These are phyloP conservation scores for Cynanchum wilfordii DNA, from an alignment of 257 asterid species.

Conservation along the genomic window DNA sequence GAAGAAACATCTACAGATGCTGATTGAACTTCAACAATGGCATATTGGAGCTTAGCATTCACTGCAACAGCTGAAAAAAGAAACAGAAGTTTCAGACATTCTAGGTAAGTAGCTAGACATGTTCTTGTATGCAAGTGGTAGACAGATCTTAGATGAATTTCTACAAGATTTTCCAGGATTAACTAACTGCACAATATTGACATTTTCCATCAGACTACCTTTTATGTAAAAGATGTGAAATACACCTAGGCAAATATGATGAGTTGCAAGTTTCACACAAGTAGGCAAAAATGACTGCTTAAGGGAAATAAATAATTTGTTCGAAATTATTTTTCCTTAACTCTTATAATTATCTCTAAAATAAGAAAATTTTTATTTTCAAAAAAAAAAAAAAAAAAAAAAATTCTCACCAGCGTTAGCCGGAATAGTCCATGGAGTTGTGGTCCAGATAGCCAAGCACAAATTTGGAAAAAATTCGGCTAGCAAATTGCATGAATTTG, in stretches of 20 bases:
- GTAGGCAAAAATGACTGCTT: background rate
- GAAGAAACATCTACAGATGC: constrained; percentile 34
- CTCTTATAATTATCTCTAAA: background rate
- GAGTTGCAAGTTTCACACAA: background rate
- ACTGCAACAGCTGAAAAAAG: constrained; percentile 76
- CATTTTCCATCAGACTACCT: background rate
- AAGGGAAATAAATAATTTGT: background rate
- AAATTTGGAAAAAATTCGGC: constrained; percentile 68
- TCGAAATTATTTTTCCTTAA: background rate
- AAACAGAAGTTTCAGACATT: constrained; percentile 5
- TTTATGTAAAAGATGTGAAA: background rate
- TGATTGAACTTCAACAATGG: constrained; percentile 73
- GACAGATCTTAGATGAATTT: background rate
- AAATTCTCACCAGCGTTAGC: constrained; percentile 78
- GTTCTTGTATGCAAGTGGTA: background rate
- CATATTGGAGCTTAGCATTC: constrained; percentile 84
- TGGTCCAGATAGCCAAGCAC: constrained; percentile 92
- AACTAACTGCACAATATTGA: background rate
- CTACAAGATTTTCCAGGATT: background rate
- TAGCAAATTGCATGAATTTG: constrained; percentile 45
- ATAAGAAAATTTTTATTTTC: background rate
- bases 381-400: constrained; percentile 5
- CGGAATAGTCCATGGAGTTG: constrained; percentile 99
- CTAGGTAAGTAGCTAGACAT: constrained; percentile 5
- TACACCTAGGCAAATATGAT: background rate